phyloP scores from a whole-genome alignment of 2,329 filamentous ascomycete genomes.

The Didymella keratinophila region DNA sequence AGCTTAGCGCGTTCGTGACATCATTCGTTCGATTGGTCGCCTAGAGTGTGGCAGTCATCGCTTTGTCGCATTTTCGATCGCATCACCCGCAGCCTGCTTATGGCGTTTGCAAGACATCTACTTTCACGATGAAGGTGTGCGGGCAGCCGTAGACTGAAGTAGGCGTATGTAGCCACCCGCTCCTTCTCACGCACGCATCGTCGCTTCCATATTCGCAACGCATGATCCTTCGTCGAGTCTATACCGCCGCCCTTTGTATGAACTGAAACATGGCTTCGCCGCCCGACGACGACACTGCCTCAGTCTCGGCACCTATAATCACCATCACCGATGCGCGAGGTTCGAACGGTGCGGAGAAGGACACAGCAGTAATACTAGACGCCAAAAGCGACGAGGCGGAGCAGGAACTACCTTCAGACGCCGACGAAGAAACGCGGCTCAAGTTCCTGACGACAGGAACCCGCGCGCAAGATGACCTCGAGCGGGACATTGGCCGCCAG shows the following conservation, averaged over 20 bases:
- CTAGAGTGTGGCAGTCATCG: constrained; percentile 10
- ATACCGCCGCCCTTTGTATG: background rate
- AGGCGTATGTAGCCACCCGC: background rate
- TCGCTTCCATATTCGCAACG: background rate
- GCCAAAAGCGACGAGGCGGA: constrained; percentile 19
- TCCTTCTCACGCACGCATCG: background rate
- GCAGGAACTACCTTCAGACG: constrained; percentile 41
- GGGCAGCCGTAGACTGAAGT: background rate
- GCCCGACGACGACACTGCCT: constrained; percentile 17
- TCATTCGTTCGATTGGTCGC: constrained; percentile 25
- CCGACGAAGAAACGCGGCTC: constrained; percentile 53
- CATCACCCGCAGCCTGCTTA: background rate
- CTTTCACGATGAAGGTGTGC: constrained; percentile 4
- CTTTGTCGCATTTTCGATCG: constrained; percentile 1
- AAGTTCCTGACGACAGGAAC: constrained; percentile 48
- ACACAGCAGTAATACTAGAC: constrained; percentile 18
- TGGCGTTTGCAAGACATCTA: background rate
- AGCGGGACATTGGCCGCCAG: constrained; percentile 80
- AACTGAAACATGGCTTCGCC: constrained; percentile 23
- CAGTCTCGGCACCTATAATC: constrained; percentile 20
- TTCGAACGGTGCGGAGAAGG: constrained; percentile 16
- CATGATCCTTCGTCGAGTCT: background rate
- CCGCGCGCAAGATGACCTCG: constrained; percentile 89
- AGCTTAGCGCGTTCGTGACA: constrained; percentile 34
- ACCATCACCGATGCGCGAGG: constrained; percentile 18